Evolutionary conservation across 495 filamentous ascomycete species (phyloP).

Genomic region (Clohesyomyces aquaticus): DNA sequence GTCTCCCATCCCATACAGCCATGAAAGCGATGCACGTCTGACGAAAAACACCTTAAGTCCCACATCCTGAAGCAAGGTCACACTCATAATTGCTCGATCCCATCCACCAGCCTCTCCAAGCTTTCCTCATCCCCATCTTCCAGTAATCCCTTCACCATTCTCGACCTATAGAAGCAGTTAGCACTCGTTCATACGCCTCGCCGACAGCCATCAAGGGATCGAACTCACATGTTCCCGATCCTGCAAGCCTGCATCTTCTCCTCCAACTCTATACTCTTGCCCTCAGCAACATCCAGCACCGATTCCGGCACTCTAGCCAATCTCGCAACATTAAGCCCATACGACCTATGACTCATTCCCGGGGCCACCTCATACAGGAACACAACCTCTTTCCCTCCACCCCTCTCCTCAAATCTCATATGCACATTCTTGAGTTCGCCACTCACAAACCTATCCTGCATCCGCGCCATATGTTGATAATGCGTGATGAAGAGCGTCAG

Average conservation of each 20-base stretch:
- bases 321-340: slow-evolving; percentile 90
- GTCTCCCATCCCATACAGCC: no score
- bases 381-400: slow-evolving; percentile 51
- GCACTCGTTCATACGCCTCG: neutral
- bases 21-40: no score
- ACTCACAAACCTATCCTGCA: slow-evolving; percentile 67
- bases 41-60: no score
- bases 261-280: slow-evolving; percentile 82
- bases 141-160: slow-evolving; percentile 30
- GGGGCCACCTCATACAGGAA: slow-evolving; percentile 68
- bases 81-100: slow-evolving; percentile 43
- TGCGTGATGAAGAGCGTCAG: slow-evolving; percentile 95
- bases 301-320: slow-evolving; percentile 78
- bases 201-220: neutral
- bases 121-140: slow-evolving; percentile 27
- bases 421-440: slow-evolving; percentile 72
- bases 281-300: slow-evolving; percentile 75
- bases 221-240: slow-evolving; percentile 49
- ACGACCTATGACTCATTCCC: slow-evolving; percentile 89
- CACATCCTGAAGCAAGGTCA: no score
- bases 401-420: slow-evolving; percentile 67
- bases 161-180: slow-evolving; percentile 34
- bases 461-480: slow-evolving; percentile 80
- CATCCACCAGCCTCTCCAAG: slow-evolving; percentile 42
- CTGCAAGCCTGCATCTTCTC: slow-evolving; percentile 65